phyloP scores from a whole-genome alignment of 768 basidiomycete species.

The Russula compacta region DNA sequence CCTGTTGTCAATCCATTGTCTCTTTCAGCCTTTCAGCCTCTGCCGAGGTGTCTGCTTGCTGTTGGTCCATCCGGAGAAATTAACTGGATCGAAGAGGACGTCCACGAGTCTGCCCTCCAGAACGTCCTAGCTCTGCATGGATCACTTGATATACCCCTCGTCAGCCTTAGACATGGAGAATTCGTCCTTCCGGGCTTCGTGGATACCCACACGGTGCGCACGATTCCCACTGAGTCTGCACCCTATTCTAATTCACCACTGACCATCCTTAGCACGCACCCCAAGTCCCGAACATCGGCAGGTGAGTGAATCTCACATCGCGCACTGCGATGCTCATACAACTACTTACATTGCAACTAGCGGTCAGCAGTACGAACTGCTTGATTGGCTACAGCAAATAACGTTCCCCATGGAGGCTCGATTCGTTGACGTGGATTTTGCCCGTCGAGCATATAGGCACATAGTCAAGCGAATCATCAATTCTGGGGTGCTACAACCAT shows the following conservation, averaged over 20 bases:
- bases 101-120: slow-evolving; percentile 38
- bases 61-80: slow-evolving; percentile 48
- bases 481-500: slow-evolving; percentile 51
- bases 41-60: slow-evolving; percentile 46
- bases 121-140: slow-evolving; percentile 46
- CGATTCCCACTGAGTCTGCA: background rate
- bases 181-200: slow-evolving; percentile 85
- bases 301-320: slow-evolving; percentile 28
- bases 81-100: slow-evolving; percentile 61
- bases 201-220: slow-evolving; percentile 82
- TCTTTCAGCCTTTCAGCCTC: slow-evolving; percentile 34
- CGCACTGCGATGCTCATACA: slow-evolving; percentile 1
- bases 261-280: slow-evolving; percentile 55
- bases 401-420: slow-evolving; percentile 85
- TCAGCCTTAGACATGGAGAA: slow-evolving; percentile 35
- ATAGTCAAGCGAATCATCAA: slow-evolving; percentile 67
- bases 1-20: slow-evolving; percentile 46
- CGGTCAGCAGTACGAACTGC: slow-evolving; percentile 77
- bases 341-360: slow-evolving; percentile 29
- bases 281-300: slow-evolving; percentile 66
- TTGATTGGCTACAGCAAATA: slow-evolving; percentile 78
- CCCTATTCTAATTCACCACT: background rate
- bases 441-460: slow-evolving; percentile 53
- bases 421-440: slow-evolving; percentile 64
- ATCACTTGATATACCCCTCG: slow-evolving; percentile 26